These are phyloP conservation scores for Diaporthe helianthi DNA, from an alignment of 2,329 filamentous ascomycete genomes.

Conservation along the genomic window DNA sequence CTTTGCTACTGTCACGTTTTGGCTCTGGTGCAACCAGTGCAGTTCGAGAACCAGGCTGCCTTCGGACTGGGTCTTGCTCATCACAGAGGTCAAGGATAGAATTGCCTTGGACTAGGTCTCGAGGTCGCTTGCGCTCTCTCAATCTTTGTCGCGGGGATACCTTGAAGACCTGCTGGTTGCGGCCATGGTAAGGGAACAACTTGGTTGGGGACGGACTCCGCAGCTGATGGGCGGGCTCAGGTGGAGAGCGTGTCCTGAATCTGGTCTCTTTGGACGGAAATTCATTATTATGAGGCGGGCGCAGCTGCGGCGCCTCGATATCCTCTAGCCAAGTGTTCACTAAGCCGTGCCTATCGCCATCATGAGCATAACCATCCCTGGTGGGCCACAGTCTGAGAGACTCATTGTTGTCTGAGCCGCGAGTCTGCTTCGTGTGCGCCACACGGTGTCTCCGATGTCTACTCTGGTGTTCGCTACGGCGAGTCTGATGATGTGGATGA, in stretches of 20 bases:
- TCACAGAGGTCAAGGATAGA: not conserved
- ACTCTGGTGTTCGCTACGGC: not conserved
- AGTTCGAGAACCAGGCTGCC: not conserved
- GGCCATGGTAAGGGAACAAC: not conserved
- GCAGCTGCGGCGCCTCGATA: not conserved
- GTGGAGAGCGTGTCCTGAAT: not conserved
- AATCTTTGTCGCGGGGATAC: not conserved
- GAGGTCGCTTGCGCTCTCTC: not conserved
- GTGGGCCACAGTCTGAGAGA: not conserved
- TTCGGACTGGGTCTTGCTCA: not conserved
- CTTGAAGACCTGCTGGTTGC: not conserved
- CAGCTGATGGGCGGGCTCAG: not conserved
- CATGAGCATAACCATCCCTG: not conserved
- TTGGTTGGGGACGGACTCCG: not conserved
- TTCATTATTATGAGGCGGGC: not conserved
- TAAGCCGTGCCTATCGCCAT: constrained; percentile 2
- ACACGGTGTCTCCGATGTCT: not conserved
- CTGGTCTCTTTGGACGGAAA: not conserved
- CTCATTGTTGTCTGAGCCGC: not conserved
- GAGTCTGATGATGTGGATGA: not conserved
- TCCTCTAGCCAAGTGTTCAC: constrained; percentile 24
- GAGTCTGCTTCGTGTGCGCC: not conserved
- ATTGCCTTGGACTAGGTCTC: not conserved
- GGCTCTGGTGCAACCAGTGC: not conserved
- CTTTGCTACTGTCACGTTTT: constrained; percentile 8